A percentile compares a stretch with the other conserved stretches of the same genome.
Conservation (phyloP, 805 yeast species). For the Starmera amethionina region DNA sequence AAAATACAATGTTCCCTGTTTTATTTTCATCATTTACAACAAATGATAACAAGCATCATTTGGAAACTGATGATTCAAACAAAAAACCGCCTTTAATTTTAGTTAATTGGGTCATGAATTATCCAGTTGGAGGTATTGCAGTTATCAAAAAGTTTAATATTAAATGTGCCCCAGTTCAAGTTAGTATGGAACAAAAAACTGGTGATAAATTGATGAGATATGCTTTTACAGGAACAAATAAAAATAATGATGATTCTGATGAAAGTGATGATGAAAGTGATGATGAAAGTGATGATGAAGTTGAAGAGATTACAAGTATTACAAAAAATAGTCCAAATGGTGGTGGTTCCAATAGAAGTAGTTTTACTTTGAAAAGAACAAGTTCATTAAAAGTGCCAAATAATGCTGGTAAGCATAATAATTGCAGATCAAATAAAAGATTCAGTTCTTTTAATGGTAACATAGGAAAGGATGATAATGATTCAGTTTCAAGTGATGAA, state of each 20-base stretch:
- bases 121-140: constrained; percentile 87
- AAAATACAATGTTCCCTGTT: constrained; percentile 56
- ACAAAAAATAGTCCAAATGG: no score
- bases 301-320: no score
- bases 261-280: not conserved
- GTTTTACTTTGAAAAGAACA: no score
- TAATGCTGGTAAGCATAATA: no score
- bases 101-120: constrained; percentile 68
- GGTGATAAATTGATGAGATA: constrained; percentile 55
- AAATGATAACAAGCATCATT: constrained; percentile 9
- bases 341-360: no score
- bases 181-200: constrained; percentile 66
- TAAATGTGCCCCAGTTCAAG: constrained; percentile 51
- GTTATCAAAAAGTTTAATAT: constrained; percentile 59
- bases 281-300: not conserved
- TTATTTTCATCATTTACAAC: constrained; percentile 43
- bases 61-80: constrained; percentile 3
- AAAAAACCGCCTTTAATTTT: constrained; percentile 25
- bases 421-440: no score
- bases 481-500: no score
- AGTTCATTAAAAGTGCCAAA: no score
- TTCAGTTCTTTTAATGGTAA: no score
- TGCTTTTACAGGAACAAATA: constrained; percentile 49
- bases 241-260: not conserved
- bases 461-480: no score